Evolutionary conservation across 305 asterid species (phyloP).

Genomic region (Plantago coronopus): DNA sequence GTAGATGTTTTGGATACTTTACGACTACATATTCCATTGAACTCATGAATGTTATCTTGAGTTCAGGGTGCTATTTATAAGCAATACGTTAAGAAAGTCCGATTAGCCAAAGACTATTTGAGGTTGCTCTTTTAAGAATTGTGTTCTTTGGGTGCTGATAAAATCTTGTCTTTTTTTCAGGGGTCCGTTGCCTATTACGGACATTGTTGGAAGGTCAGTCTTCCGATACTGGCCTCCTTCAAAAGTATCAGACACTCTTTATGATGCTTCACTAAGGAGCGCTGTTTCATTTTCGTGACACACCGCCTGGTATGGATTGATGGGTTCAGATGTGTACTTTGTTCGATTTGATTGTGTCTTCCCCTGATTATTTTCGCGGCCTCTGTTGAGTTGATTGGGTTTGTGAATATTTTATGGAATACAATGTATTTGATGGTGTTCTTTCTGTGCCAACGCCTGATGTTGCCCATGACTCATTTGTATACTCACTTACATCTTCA

Average conservation of each 20-base stretch:
- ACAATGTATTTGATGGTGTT: constrained; percentile 7
- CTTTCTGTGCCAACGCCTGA: constrained; percentile 12
- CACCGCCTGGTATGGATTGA: constrained; percentile 13
- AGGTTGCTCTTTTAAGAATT: no score
- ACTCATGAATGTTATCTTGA: no score
- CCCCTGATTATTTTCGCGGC: constrained; percentile 21
- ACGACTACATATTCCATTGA: no score
- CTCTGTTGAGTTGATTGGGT: constrained; percentile 12
- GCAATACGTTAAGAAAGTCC: no score
- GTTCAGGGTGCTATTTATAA: no score
- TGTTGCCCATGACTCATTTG: constrained; percentile 23
- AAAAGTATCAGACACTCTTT: constrained; percentile 58
- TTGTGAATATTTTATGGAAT: constrained; percentile 18
- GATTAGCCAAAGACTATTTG: no score
- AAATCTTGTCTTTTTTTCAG: constrained; percentile 35
- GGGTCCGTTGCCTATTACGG: constrained; percentile 85
- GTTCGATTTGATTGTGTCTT: constrained; percentile 6
- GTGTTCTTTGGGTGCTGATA: no score
- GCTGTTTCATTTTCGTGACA: constrained; percentile 48
- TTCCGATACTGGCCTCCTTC: constrained; percentile 98
- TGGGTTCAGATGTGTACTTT: constrained; percentile 11
- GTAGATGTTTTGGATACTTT: no score
- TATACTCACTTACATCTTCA: constrained; percentile 9
- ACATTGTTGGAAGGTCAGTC: constrained; percentile 79
- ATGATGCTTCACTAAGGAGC: constrained; percentile 31